These are phyloP conservation scores for Rutstroemia sp. DNA, from an alignment of 2,329 filamentous ascomycete genomes.

Conservation along the genomic window DNA sequence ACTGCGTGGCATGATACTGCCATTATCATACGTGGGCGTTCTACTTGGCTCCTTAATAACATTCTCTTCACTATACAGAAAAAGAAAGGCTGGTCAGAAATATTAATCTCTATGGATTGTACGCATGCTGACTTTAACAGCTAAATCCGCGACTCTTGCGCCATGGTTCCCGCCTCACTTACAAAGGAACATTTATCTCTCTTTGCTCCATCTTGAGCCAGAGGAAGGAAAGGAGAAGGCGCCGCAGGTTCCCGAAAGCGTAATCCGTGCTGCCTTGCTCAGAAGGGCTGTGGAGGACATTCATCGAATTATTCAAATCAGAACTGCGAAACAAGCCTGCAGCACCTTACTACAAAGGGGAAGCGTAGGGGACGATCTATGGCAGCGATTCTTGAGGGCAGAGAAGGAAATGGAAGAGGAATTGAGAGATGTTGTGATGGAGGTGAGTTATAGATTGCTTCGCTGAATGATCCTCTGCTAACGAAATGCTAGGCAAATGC, in stretches of 20 bases:
- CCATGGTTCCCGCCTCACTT: slow-evolving; percentile 92
- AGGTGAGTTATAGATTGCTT: slow-evolving; percentile 50
- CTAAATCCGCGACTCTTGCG: slow-evolving; percentile 73
- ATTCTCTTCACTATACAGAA: slow-evolving; percentile 88
- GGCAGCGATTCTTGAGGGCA: slow-evolving; percentile 83
- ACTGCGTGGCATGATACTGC: slow-evolving; percentile 63
- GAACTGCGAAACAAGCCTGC: slow-evolving; percentile 81
- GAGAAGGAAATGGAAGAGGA: slow-evolving; percentile 99
- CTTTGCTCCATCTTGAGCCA: slow-evolving; percentile 72
- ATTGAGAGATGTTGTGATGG: slow-evolving; percentile 83
- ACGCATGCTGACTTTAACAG: slow-evolving; percentile 34
- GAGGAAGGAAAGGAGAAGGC: slow-evolving; percentile 58
- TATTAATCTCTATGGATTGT: not conserved
- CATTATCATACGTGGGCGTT: slow-evolving; percentile 82
- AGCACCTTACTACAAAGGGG: slow-evolving; percentile 77
- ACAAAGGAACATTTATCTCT: slow-evolving; percentile 90
- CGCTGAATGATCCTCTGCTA: slow-evolving; percentile 11
- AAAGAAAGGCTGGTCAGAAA: slow-evolving; percentile 72
- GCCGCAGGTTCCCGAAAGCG: slow-evolving; percentile 67
- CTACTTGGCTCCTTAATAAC: slow-evolving; percentile 82
- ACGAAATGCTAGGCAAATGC: slow-evolving; percentile 67
- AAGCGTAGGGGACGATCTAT: slow-evolving; percentile 91
- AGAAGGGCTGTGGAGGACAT: slow-evolving; percentile 90
- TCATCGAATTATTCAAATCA: slow-evolving; percentile 79
- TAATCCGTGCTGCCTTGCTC: slow-evolving; percentile 82